Percentiles rank a stretch among this genome's conserved stretches.
phyloP scores from a whole-genome alignment of 805 yeast genomes.

The Sugiyamaella mastotermitis region DNA sequence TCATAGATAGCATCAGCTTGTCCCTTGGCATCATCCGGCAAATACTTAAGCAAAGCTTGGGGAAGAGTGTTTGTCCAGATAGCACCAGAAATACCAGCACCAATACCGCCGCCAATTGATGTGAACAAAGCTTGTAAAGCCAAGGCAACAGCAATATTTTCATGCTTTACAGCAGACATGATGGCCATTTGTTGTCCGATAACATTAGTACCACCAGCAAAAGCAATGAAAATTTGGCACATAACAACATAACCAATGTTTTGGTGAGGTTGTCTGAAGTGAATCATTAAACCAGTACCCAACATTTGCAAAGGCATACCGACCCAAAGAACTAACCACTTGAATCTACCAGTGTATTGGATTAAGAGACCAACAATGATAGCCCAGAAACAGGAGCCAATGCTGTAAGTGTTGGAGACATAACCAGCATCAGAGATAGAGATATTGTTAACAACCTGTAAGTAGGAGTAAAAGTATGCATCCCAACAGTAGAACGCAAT shows the following conservation, averaged over 20 bases:
- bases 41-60: slow-evolving; percentile 18
- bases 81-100: slow-evolving; percentile 54
- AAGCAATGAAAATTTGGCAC: slow-evolving; percentile 52
- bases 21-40: slow-evolving; percentile 25
- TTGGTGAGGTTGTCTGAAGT: slow-evolving; percentile 42
- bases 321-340: slow-evolving; percentile 35
- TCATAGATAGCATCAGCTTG: slow-evolving; percentile 14
- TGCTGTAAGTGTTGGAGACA: too few species aligned
- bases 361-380: slow-evolving; percentile 46
- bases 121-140: slow-evolving; percentile 46
- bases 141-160: slow-evolving; percentile 49
- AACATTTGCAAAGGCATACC: slow-evolving; percentile 51
- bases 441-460: too few species aligned
- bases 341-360: slow-evolving; percentile 45
- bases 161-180: slow-evolving; percentile 48
- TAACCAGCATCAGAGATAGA: too few species aligned
- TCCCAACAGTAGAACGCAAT: too few species aligned
- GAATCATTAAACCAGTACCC: slow-evolving; percentile 48
- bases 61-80: slow-evolving; percentile 44
- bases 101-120: slow-evolving; percentile 54
- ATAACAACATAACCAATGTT: slow-evolving; percentile 51
- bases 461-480: too few species aligned
- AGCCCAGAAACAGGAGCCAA: too few species aligned
- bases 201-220: slow-evolving; percentile 60
- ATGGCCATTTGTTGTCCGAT: slow-evolving; percentile 50